These are phyloP conservation scores for Clarireedia hainanense DNA, from an alignment of 2,329 filamentous ascomycete species.

Conservation along the genomic window DNA sequence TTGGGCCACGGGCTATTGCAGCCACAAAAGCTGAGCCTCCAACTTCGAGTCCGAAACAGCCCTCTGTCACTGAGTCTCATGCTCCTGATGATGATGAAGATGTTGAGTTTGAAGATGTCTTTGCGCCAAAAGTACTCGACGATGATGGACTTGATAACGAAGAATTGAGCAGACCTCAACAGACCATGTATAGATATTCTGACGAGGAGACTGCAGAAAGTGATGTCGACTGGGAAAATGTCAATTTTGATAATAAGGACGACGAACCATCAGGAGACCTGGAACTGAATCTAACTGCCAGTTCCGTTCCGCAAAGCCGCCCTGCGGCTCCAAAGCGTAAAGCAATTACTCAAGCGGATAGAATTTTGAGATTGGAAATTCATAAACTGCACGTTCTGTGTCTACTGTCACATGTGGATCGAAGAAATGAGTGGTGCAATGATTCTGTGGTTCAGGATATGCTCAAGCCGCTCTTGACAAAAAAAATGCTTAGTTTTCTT, in stretches of 20 bases:
- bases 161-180: slow-evolving; percentile 20
- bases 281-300: slow-evolving; percentile 29
- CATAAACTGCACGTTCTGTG: slow-evolving; percentile 84
- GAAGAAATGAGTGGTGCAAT: slow-evolving; percentile 86
- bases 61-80: slow-evolving; percentile 3
- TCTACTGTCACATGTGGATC: slow-evolving; percentile 67
- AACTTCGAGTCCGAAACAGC: background rate
- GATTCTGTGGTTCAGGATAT: slow-evolving; percentile 57
- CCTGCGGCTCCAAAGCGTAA: slow-evolving; percentile 31
- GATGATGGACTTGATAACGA: background rate
- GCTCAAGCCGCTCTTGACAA: slow-evolving; percentile 57
- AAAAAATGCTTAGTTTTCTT: slow-evolving; percentile 58
- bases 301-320: slow-evolving; percentile 12
- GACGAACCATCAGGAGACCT: slow-evolving; percentile 25
- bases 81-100: slow-evolving; percentile 19
- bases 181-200: slow-evolving; percentile 38
- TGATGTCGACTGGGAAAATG: slow-evolving; percentile 57
- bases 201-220: slow-evolving; percentile 47
- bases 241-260: slow-evolving; percentile 34
- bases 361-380: slow-evolving; percentile 55
- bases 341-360: slow-evolving; percentile 46
- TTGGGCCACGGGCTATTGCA: slow-evolving; percentile 11
- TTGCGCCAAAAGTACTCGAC: slow-evolving; percentile 1
- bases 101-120: slow-evolving; percentile 28
- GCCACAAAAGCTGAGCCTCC: slow-evolving; percentile 10